Evolutionary conservation across 768 basidiomycete genomes (phyloP).

Genomic region (Hortiboletus flavorubellus): DNA sequence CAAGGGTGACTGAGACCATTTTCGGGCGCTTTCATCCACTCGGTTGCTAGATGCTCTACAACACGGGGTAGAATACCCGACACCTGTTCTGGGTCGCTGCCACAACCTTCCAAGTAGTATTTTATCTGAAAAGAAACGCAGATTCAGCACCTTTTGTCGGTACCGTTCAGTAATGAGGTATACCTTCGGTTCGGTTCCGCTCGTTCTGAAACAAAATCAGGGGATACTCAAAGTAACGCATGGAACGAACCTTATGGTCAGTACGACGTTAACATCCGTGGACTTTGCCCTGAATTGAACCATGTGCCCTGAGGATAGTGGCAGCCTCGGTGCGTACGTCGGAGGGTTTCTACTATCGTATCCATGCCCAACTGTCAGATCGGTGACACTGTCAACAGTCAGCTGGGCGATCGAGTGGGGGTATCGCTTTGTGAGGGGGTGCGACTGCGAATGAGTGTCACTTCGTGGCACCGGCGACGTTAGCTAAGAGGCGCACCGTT

Average conservation of each 20-base stretch:
- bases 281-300: slow-evolving; percentile 64
- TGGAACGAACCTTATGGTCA: slow-evolving; percentile 62
- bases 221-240: not conserved
- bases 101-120: slow-evolving; percentile 83
- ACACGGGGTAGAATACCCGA: slow-evolving; percentile 49
- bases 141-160: not conserved
- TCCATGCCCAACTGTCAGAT: slow-evolving; percentile 60
- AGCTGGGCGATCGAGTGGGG: slow-evolving; percentile 61
- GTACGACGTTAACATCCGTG: slow-evolving; percentile 48
- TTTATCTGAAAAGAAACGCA: slow-evolving; percentile 55
- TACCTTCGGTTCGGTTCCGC: slow-evolving; percentile 90
- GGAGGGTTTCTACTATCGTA: slow-evolving; percentile 78
- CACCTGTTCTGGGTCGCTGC: slow-evolving; percentile 48
- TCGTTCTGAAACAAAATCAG: slow-evolving; percentile 50
- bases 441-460: slow-evolving; percentile 14
- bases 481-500: slow-evolving; percentile 20
- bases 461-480: not conserved
- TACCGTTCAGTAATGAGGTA: not conserved
- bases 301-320: slow-evolving; percentile 82
- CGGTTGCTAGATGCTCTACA: slow-evolving; percentile 54
- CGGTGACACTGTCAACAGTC: slow-evolving; percentile 59
- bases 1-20: slow-evolving; percentile 40
- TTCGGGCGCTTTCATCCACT: slow-evolving; percentile 68
- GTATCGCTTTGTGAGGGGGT: slow-evolving; percentile 40
- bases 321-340: slow-evolving; percentile 55